Percentiles rank a stretch among this genome's conserved stretches.
phyloP scores from a whole-genome alignment of 495 filamentous ascomycete species.

The Penicillium desertorum region DNA sequence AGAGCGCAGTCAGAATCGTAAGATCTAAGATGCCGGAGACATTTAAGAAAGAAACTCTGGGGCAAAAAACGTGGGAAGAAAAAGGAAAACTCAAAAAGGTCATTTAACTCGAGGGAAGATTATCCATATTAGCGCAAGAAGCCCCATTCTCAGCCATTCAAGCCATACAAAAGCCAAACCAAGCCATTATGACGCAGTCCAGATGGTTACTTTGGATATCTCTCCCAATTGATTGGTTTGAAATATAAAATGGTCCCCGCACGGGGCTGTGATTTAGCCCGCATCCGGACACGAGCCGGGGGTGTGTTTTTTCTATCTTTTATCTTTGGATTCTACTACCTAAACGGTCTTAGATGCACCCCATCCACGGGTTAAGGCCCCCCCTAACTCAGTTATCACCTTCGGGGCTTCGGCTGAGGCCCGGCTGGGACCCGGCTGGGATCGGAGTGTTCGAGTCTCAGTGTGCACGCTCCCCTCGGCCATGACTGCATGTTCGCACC shows the following conservation, averaged over 20 bases:
- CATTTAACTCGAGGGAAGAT: background rate
- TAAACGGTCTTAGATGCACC: background rate
- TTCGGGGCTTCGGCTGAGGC: background rate
- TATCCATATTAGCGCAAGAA: too few species aligned
- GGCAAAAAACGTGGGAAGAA: background rate
- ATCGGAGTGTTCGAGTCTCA: background rate
- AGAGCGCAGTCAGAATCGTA: background rate
- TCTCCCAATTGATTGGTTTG: background rate
- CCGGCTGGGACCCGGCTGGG: too few species aligned
- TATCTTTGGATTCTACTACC: background rate
- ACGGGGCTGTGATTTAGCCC: background rate
- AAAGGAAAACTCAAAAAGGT: background rate
- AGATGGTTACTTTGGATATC: background rate
- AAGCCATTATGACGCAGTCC: background rate
- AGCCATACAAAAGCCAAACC: background rate
- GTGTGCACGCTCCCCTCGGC: background rate
- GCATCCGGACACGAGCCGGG: background rate
- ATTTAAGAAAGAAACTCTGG: background rate
- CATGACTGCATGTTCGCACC: background rate
- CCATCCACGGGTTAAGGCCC: background rate
- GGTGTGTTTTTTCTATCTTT: background rate
- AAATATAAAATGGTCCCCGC: background rate
- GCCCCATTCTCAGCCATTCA: too few species aligned
- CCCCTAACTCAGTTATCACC: background rate
- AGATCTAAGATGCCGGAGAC: background rate